phyloP scores from a whole-genome alignment of 176 grass and related monocot species.

The Stipa capillata region DNA sequence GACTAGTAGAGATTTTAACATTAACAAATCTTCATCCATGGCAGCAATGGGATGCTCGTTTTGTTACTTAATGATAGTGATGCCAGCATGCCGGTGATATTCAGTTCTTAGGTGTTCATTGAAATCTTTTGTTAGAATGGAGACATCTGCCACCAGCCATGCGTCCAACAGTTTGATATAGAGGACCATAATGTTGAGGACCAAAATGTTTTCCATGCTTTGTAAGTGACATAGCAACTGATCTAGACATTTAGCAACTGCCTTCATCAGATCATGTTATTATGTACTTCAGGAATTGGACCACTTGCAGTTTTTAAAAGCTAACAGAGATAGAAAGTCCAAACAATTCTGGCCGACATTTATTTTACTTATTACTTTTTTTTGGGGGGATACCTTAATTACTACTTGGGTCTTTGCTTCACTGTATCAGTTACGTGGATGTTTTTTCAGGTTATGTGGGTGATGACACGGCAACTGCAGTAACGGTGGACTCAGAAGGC shows the following conservation, averaged over 20 bases:
- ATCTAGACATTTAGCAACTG: not conserved
- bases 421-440: not conserved
- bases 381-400: constrained; percentile 33
- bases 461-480: constrained; percentile 37
- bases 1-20: not conserved
- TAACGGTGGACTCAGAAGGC: constrained; percentile 41
- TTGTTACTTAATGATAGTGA: not conserved
- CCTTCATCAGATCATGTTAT: not conserved
- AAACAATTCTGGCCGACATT: not conserved
- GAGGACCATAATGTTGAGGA: too few relatives aligned
- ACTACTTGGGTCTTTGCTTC: not conserved
- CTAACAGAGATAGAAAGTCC: not conserved
- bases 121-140: too few relatives aligned
- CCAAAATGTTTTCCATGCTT: not conserved
- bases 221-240: not conserved
- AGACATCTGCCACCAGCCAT: too few relatives aligned
- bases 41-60: not conserved
- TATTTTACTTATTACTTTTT: constrained; percentile 45
- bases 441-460: constrained; percentile 52
- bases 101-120: not conserved
- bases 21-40: not conserved
- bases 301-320: not conserved
- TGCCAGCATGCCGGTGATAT: too few relatives aligned
- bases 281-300: not conserved
- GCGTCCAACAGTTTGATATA: not conserved